Percentiles rank a stretch among this genome's conserved stretches.
phyloP scores from a whole-genome alignment of 805 yeast species.

The Candida stauntonica region DNA sequence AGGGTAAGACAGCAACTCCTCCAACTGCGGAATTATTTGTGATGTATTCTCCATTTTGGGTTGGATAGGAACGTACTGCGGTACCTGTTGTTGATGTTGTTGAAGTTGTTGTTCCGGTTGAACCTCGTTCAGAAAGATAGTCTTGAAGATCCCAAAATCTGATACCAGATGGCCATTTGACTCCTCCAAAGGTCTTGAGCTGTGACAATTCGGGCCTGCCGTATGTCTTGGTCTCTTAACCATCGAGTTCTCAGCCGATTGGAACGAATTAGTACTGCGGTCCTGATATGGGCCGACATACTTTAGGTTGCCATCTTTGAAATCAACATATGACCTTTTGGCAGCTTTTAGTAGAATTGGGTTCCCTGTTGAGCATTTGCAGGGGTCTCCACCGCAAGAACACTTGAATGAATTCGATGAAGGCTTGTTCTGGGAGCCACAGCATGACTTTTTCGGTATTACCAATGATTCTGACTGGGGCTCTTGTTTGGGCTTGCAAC shows the following conservation, averaged over 20 bases:
- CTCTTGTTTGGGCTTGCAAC: neutral
- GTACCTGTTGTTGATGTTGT: too few species aligned
- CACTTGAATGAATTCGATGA: neutral
- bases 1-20: neutral
- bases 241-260: slow-evolving; percentile 1
- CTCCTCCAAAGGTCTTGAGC: too few species aligned
- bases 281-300: slow-evolving; percentile 26
- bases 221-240: slow-evolving; percentile 7
- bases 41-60: neutral
- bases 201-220: slow-evolving; percentile 10
- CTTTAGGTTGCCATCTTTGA: slow-evolving; percentile 24
- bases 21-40: neutral
- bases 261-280: slow-evolving; percentile 17
- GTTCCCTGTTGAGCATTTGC: slow-evolving; percentile 15
- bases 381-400: slow-evolving; percentile 2
- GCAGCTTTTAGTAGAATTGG: slow-evolving; percentile 26
- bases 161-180: neutral
- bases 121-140: slow-evolving; percentile 17
- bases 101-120: too few species aligned
- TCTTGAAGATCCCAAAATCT: slow-evolving; percentile 15
- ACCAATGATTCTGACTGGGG: slow-evolving; percentile 8
- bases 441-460: slow-evolving; percentile 6
- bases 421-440: slow-evolving; percentile 6
- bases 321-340: slow-evolving; percentile 25
- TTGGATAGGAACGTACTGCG: slow-evolving; percentile 1